phyloP scores from a whole-genome alignment of 2,329 filamentous ascomycete species.

The Knufia fluminis region DNA sequence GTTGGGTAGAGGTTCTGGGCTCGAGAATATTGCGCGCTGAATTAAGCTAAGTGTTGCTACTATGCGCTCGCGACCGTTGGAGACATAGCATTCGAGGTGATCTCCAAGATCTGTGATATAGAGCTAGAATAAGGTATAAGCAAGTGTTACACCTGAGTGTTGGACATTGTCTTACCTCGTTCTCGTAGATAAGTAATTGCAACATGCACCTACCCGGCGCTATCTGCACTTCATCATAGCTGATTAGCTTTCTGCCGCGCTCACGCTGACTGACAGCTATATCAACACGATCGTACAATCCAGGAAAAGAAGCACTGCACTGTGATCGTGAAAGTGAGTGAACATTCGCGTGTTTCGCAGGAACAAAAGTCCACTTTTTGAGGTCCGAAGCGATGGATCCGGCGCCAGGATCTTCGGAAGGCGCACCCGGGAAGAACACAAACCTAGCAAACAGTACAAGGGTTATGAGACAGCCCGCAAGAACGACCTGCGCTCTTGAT shows the following conservation, averaged over 20 bases:
- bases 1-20: not conserved
- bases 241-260: not conserved
- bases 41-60: not conserved
- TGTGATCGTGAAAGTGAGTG: not conserved
- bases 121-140: not conserved
- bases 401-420: not conserved
- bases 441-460: not conserved
- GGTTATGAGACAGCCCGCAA: not conserved
- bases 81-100: not conserved
- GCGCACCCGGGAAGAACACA: not conserved
- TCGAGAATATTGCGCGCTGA: not conserved
- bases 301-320: not conserved
- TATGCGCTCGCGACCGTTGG: not conserved
- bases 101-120: not conserved
- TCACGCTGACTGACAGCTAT: not conserved
- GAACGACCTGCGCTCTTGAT: not conserved
- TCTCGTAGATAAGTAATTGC: not conserved
- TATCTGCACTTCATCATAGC: not conserved
- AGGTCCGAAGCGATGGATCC: not conserved
- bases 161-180: not conserved
- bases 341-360: not conserved
- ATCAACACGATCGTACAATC: not conserved
- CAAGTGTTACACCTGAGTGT: not conserved
- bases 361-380: not conserved
- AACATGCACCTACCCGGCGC: not conserved